These are phyloP conservation scores for Tilletia horrida DNA, from an alignment of 1,284 basidiomycete species.

Conservation along the genomic window DNA sequence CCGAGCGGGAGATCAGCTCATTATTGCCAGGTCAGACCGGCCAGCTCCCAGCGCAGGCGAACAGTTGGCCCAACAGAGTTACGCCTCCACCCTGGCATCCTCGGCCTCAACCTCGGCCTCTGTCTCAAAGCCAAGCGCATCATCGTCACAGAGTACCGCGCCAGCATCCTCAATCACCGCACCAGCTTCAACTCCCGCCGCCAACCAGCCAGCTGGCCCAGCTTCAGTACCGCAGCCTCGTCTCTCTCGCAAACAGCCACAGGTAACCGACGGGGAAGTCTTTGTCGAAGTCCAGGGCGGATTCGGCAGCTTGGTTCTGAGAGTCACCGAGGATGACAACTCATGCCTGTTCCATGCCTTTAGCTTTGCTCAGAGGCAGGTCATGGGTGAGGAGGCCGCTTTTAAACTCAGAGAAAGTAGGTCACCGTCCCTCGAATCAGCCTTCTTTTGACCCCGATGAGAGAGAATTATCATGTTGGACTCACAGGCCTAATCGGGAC, in stretches of 20 bases:
- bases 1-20: neutral
- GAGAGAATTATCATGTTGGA: too few species aligned
- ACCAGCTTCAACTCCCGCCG: neutral
- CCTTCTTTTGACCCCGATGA: too few species aligned
- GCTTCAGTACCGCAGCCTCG: neutral
- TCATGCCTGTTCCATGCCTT: constrained; percentile 12
- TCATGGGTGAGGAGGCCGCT: constrained; percentile 12
- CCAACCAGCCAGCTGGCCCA: neutral
- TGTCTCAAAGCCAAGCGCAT: neutral
- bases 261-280: constrained; percentile 8
- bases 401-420: neutral
- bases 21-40: neutral
- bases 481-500: neutral
- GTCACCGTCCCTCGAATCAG: neutral
- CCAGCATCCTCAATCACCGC: neutral
- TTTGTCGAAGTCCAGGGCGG: constrained; percentile 11
- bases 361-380: constrained; percentile 12
- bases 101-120: neutral
- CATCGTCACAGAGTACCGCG: neutral
- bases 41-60: neutral
- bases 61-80: neutral
- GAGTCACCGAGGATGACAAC: constrained; percentile 17
- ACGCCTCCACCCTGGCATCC: neutral
- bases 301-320: neutral
- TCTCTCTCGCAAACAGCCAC: neutral